Base-by-base conservation (phyloP, 495 filamentous ascomycete species). In the Daldinia childiae region DNA sequence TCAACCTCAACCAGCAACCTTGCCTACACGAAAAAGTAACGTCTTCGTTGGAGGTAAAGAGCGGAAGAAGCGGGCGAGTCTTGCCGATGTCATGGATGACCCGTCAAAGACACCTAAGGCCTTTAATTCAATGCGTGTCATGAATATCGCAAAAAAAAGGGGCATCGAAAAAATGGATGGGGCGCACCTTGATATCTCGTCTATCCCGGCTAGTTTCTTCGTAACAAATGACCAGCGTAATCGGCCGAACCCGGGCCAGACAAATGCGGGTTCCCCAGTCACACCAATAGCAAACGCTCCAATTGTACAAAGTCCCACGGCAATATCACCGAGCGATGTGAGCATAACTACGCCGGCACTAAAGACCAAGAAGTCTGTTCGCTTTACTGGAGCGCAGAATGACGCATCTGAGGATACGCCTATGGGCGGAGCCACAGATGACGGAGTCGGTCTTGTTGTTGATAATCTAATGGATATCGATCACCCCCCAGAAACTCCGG, bases 351-450 rank as follows among this genome's bases (percentile, higher is more conserved):
- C 24, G 32, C 63, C 59, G 8, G 39, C 36, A 11, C 39, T 27
- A 15, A 74, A 79, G 68, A 70, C 74, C 32, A 78, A 72, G 17
- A 84, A 83, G 41, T 79, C 80, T 41, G 82, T 84, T 43, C 79
- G 79, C 36, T 83, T 82, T 66, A 58, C 73, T 36, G 76, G 59
- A 56, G 74, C 66, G 27, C 58, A 74, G n/a, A 69, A 79, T 8
- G 27, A 51, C 24, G n/a, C 19, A 38, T 34, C 58, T 26, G 58
- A 58, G 39, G 66, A 74, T 30, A 54, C 30, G 21, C 43, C 54
- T 1, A 66, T 67, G 68, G n/a, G 9, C 17, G 64, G 59, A 9
- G 29, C 19, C 9, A 51, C 62, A 8, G 56, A 73, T n/a, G 51
- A 73, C n/a, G 62, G 59, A 26, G 36, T 43, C 21, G 29, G 34